Evolutionary conservation across 1,139 yeast genomes (phyloP).

Genomic region (Yamadazyma diospyri): DNA sequence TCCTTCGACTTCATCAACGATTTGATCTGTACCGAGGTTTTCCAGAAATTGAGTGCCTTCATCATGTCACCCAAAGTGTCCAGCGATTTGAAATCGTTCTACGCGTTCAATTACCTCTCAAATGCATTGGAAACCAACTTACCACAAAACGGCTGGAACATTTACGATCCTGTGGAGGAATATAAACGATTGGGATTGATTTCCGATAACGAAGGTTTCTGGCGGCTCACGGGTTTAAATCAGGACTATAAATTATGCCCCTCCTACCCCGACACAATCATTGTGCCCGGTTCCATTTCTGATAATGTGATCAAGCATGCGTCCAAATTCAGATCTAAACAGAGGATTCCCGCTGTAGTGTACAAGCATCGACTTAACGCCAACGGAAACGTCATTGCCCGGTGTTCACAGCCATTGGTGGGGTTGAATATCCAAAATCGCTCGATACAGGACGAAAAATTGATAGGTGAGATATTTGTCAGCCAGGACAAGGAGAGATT

Average conservation of each 20-base stretch:
- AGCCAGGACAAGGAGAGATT: slow-evolving; percentile 36
- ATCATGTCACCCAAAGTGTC: slow-evolving; percentile 41
- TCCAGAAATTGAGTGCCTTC: slow-evolving; percentile 62
- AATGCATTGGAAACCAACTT: slow-evolving; percentile 61
- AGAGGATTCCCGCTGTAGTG: slow-evolving; percentile 76
- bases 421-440: slow-evolving; percentile 80
- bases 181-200: slow-evolving; percentile 60
- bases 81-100: slow-evolving; percentile 40
- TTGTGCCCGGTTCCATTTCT: slow-evolving; percentile 73
- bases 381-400: slow-evolving; percentile 75
- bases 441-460: slow-evolving; percentile 86
- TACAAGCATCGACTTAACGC: slow-evolving; percentile 58
- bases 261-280: slow-evolving; percentile 66
- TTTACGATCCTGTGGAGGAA: slow-evolving; percentile 63
- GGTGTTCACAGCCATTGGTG: slow-evolving; percentile 92
- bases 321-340: slow-evolving; percentile 79
- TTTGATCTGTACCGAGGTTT: slow-evolving; percentile 63
- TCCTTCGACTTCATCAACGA: slow-evolving; percentile 71
- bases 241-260: slow-evolving; percentile 63
- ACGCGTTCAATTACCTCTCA: slow-evolving; percentile 49
- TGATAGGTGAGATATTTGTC: slow-evolving; percentile 69
- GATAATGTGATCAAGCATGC: slow-evolving; percentile 84
- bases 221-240: slow-evolving; percentile 75
- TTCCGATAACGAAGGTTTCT: slow-evolving; percentile 23
- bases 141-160: slow-evolving; percentile 62